These are phyloP conservation scores for Geosmithia flava DNA, from an alignment of 2,329 filamentous ascomycete genomes.

Conservation along the genomic window DNA sequence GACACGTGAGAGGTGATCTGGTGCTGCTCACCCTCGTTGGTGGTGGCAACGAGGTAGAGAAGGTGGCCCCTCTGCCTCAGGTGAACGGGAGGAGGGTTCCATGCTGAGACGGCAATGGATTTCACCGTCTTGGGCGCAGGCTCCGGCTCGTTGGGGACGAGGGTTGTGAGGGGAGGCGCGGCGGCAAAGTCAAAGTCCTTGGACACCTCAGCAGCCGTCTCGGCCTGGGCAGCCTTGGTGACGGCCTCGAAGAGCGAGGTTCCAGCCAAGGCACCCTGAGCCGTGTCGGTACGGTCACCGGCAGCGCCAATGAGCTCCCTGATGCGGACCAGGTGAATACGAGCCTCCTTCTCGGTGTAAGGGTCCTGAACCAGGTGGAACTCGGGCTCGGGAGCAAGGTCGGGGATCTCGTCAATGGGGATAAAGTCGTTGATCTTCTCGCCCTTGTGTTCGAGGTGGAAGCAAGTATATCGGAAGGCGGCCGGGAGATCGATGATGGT, in stretches of 20 bases:
- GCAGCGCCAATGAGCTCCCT: conserved; percentile 88
- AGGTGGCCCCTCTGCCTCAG: conserved; percentile 86
- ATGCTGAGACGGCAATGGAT: conserved; percentile 74
- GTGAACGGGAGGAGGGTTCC: conserved; percentile 93
- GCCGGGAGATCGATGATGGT: conserved; percentile 87
- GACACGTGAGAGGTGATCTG: conserved; percentile 90
- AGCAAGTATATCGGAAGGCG: conserved; percentile 96
- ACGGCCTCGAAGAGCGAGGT: conserved; percentile 79
- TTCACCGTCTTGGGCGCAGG: conserved; percentile 83
- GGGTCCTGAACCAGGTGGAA: conserved; percentile 81
- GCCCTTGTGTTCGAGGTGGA: conserved; percentile 87
- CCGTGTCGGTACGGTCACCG: conserved; percentile 73
- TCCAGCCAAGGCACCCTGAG: conserved; percentile 78
- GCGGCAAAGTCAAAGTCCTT: conserved; percentile 68
- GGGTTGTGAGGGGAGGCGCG: conserved; percentile 51
- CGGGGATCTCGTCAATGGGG: conserved; percentile 79
- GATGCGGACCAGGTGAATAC: conserved; percentile 84
- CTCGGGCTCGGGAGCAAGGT: conserved; percentile 64
- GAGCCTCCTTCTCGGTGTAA: conserved; percentile 96
- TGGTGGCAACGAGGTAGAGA: conserved; percentile 78
- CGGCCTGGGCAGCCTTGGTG: conserved; percentile 32
- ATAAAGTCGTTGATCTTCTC: conserved; percentile 91
- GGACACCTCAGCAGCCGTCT: conserved; percentile 9
- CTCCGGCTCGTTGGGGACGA: conserved; percentile 57
- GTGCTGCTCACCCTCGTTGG: conserved; percentile 87